These are phyloP conservation scores for Eudorina sp. DNA, from an alignment of 139 green algal species.

Conservation along the genomic window DNA sequence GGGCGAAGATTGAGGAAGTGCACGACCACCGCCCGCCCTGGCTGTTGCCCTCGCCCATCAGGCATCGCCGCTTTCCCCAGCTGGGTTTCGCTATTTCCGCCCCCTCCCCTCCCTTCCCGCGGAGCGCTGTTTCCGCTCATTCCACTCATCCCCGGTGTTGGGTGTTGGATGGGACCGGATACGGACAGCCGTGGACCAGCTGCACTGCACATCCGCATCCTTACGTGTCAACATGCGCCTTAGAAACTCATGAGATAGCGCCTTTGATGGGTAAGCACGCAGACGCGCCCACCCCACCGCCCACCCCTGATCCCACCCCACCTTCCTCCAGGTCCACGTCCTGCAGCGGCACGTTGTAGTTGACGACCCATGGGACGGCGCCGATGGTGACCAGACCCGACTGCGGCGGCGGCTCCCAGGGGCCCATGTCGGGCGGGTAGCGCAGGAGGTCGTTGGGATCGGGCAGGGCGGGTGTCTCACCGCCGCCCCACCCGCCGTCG, in stretches of 20 bases:
- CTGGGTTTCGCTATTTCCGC: too few relatives aligned
- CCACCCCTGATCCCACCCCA: neutral
- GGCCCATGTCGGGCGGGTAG: conserved; percentile 52
- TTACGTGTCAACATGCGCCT: too few relatives aligned
- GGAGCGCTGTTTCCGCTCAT: too few relatives aligned
- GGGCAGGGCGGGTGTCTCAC: neutral
- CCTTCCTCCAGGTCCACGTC: conserved; percentile 12
- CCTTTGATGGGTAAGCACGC: neutral
- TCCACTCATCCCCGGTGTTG: too few relatives aligned
- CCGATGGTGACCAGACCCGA: conserved; percentile 75
- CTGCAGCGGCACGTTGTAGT: conserved; percentile 83
- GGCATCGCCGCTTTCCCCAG: too few relatives aligned
- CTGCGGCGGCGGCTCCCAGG: neutral
- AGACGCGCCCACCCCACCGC: neutral
- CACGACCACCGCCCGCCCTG: too few relatives aligned
- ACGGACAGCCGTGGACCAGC: neutral
- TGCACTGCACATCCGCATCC: neutral
- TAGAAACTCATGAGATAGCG: too few relatives aligned
- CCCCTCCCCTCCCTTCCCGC: too few relatives aligned
- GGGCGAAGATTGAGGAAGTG: too few relatives aligned
- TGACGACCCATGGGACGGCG: conserved; percentile 81
- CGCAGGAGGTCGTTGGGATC: neutral
- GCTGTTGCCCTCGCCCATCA: too few relatives aligned
- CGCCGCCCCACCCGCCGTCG: conserved; percentile 8
- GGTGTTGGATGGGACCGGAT: neutral